Evolutionary conservation across 164 flowering plant species (phyloP).

Genomic region (Liquidambar formosana): DNA sequence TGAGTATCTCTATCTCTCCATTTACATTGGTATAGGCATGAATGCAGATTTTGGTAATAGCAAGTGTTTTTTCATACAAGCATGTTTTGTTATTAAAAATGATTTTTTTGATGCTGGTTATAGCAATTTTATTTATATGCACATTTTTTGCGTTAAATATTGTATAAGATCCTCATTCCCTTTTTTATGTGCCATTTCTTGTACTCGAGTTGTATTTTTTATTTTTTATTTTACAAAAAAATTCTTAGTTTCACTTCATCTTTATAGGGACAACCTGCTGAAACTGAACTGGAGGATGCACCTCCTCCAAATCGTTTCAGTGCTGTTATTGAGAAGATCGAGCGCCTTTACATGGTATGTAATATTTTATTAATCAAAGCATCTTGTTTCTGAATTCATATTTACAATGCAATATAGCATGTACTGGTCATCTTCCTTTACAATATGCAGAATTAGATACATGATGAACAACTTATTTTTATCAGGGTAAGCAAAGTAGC

Average conservation of each 20-base stretch:
- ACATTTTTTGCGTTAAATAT: too few relatives aligned
- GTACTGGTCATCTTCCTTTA: neutral
- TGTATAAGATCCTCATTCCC: too few relatives aligned
- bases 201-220: neutral
- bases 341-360: constrained; percentile 86
- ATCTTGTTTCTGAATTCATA: too few relatives aligned
- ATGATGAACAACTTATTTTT: constrained; percentile 9
- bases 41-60: too few relatives aligned
- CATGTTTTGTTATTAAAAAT: too few relatives aligned
- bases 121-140: too few relatives aligned
- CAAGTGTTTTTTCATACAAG: too few relatives aligned
- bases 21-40: too few relatives aligned
- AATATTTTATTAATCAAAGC: neutral
- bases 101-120: too few relatives aligned
- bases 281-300: constrained; percentile 55
- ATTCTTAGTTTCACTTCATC: neutral
- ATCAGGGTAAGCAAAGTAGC: constrained; percentile 87
- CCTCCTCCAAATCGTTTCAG: constrained; percentile 74
- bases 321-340: constrained; percentile 97
- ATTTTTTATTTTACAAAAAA: neutral
- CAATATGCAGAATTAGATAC: neutral
- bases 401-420: neutral
- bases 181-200: neutral
- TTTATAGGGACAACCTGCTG: constrained; percentile 46
- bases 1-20: too few relatives aligned